These are phyloP conservation scores for Helotiales sp. DNA, from an alignment of 2,329 filamentous ascomycete species.

Conservation along the genomic window DNA sequence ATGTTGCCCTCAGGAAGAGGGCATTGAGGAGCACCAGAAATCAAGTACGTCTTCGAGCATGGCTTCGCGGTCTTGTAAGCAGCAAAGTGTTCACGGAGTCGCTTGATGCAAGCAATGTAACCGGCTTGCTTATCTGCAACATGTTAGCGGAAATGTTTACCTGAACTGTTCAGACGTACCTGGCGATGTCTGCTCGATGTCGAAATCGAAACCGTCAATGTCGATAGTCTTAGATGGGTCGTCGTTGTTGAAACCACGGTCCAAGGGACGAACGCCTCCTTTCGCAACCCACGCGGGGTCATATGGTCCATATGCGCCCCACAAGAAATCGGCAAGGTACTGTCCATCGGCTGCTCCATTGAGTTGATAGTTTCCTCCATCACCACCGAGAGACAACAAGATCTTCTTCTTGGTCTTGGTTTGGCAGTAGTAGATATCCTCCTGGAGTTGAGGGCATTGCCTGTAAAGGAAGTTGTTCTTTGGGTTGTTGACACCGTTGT, in stretches of 20 bases:
- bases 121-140: slow-evolving; percentile 33
- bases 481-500: slow-evolving; percentile 38
- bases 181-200: slow-evolving; percentile 38
- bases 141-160: slow-evolving; percentile 19
- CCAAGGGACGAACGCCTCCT: slow-evolving; percentile 40
- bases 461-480: slow-evolving; percentile 43
- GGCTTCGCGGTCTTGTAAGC: slow-evolving; percentile 23
- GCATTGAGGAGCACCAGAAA: slow-evolving; percentile 44
- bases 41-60: slow-evolving; percentile 39
- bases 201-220: slow-evolving; percentile 45
- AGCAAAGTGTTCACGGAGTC: slow-evolving; percentile 37
- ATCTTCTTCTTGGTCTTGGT: slow-evolving; percentile 47
- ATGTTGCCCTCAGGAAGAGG: slow-evolving; percentile 41
- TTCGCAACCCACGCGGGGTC: slow-evolving; percentile 41
- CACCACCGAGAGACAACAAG: slow-evolving; percentile 49
- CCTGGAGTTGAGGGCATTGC: slow-evolving; percentile 45
- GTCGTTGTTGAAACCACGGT: slow-evolving; percentile 27
- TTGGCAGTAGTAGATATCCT: slow-evolving; percentile 49
- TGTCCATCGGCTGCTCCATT: slow-evolving; percentile 24
- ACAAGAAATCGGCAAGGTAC: slow-evolving; percentile 47
- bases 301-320: slow-evolving; percentile 49
- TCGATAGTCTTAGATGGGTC: slow-evolving; percentile 32
- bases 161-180: slow-evolving; percentile 23
- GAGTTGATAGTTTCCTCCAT: slow-evolving; percentile 19
- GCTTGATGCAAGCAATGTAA: slow-evolving; percentile 40